Conservation (phyloP, 2,329 filamentous ascomycete species). For the Helminthosporium solani region DNA sequence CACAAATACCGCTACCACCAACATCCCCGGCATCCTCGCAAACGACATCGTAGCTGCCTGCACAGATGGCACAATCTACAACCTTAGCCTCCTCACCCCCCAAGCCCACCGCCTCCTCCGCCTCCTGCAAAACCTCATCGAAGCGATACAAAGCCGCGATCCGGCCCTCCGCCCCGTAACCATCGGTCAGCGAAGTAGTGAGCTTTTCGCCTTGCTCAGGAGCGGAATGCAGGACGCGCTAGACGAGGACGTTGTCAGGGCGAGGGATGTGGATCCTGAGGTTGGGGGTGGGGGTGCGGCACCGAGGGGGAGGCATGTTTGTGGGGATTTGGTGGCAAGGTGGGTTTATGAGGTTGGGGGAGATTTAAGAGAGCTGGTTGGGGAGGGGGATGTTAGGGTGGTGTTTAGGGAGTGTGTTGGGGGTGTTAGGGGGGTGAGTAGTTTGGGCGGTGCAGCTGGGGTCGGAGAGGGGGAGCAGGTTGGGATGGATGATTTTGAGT, state of each 20-base stretch:
- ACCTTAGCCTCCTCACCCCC: constrained; percentile 64
- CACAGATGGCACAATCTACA: constrained; percentile 54
- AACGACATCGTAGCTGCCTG: too few species aligned
- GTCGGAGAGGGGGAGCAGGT: constrained; percentile 13
- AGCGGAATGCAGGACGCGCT: constrained; percentile 20
- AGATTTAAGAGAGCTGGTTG: constrained; percentile 17
- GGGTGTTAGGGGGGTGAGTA: constrained; percentile 14
- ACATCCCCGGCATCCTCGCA: constrained; percentile 54
- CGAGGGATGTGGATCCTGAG: constrained; percentile 30
- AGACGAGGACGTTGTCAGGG: too few species aligned
- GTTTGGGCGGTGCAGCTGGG: too few species aligned
- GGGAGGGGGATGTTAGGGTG: too few species aligned
- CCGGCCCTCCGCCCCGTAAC: constrained; percentile 14
- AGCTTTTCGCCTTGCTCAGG: constrained; percentile 23
- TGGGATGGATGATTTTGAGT: constrained; percentile 16
- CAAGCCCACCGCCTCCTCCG: constrained; percentile 68
- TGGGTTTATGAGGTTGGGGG: constrained; percentile 27
- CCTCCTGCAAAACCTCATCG: constrained; percentile 67
- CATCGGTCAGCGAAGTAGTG: constrained; percentile 15
- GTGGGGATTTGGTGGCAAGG: constrained; percentile 44
- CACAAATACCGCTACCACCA: constrained; percentile 45
- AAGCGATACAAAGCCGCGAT: constrained; percentile 19
- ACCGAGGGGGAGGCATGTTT: constrained; percentile 39
- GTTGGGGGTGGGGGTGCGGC: constrained; percentile 14
- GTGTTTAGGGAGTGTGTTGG: constrained; percentile 15